Evolutionary conservation across 148 eudicot species (phyloP).

Genomic region (Beta vulgaris): DNA sequence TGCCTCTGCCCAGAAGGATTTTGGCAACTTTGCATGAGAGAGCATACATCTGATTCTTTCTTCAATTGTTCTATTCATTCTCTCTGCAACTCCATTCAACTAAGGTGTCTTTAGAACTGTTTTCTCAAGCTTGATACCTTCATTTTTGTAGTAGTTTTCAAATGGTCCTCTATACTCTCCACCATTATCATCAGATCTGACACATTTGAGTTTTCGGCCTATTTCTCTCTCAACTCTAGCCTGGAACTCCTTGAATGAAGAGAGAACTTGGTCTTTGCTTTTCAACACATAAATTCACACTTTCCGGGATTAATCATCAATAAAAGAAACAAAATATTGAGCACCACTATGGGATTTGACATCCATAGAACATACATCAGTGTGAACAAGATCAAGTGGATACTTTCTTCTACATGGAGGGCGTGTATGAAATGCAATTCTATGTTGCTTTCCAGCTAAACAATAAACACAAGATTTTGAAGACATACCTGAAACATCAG

Average conservation of each 20-base stretch:
- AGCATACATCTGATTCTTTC: constrained; percentile 21
- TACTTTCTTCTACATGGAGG: constrained; percentile 17
- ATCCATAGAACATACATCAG: constrained; percentile 18
- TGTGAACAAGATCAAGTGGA: constrained; percentile 14
- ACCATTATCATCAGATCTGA: background rate
- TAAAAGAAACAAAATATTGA: constrained; percentile 21
- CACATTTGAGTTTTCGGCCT: background rate
- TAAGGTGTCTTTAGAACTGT: constrained; percentile 20
- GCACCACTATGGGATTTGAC: constrained; percentile 15
- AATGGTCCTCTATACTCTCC: constrained; percentile 6
- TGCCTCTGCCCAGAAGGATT: constrained; percentile 20
- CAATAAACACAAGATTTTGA: constrained; percentile 19
- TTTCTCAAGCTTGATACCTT: constrained; percentile 12
- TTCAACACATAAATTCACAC: constrained; percentile 19
- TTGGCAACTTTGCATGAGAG: constrained; percentile 5
- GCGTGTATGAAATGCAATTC: constrained; percentile 1
- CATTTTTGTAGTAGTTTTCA: background rate
- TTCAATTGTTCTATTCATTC: constrained; percentile 20
- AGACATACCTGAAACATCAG: background rate
- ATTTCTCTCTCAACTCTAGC: constrained; percentile 11
- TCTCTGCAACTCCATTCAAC: constrained; percentile 3
- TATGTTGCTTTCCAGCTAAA: constrained; percentile 22
- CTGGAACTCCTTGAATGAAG: constrained; percentile 22
- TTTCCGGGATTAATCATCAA: constrained; percentile 21
- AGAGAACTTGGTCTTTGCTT: constrained; percentile 6